These are phyloP conservation scores for Sideroxylon spinosum DNA, from an alignment of 179 eudicot species.

Conservation along the genomic window DNA sequence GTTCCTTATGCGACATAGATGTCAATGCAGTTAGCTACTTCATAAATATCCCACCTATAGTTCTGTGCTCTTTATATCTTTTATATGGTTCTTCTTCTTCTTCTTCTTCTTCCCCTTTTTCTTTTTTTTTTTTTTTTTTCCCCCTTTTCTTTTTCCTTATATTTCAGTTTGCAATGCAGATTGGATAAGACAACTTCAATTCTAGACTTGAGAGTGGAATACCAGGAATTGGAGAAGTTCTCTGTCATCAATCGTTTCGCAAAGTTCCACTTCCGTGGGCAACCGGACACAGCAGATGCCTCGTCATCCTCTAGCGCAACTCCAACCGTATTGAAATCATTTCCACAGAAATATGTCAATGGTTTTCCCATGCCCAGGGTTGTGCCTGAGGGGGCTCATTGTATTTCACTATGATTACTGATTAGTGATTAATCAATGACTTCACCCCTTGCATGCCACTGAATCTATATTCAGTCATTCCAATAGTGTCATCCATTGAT, in stretches of 20 bases:
- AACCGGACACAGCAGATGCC: conserved; percentile 19
- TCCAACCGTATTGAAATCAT: conserved; percentile 12
- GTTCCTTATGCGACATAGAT: not conserved
- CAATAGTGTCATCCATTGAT: not conserved
- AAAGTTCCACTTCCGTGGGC: conserved; percentile 35
- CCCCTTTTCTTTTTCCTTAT: not conserved
- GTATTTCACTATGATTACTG: conserved; percentile 36
- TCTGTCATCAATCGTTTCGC: conserved; percentile 43
- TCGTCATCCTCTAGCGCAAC: conserved; percentile 26
- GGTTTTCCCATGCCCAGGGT: conserved; percentile 32
- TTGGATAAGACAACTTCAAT: conserved; percentile 33
- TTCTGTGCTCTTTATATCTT: not conserved
- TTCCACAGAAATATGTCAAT: conserved; percentile 36
- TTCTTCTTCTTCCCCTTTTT: too few relatives aligned
- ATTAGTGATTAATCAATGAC: conserved; percentile 3
- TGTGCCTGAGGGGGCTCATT: conserved; percentile 35
- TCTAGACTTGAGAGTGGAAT: conserved; percentile 32
- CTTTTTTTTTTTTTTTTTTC: not conserved
- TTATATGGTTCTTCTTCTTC: not conserved
- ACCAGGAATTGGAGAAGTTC: conserved; percentile 41
- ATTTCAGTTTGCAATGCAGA: conserved; percentile 32
- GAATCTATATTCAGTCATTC: not conserved
- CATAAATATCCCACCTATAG: not conserved
- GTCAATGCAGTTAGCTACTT: not conserved
- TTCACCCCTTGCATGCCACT: not conserved